These are phyloP conservation scores for Terana coerulea DNA, from an alignment of 768 basidiomycete genomes.

Conservation along the genomic window DNA sequence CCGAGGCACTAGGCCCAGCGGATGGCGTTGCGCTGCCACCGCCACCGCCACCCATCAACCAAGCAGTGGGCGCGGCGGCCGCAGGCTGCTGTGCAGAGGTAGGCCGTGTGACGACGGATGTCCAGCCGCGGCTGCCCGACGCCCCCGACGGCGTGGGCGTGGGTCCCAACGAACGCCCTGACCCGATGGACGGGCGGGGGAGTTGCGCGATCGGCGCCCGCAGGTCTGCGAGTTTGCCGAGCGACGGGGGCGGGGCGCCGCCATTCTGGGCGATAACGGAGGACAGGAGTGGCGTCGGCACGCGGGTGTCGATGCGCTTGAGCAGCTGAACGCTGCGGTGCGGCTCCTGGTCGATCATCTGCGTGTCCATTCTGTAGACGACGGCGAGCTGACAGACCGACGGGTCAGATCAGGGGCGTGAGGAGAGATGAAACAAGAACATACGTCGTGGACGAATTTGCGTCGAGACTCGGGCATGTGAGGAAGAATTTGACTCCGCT, in stretches of 20 bases:
- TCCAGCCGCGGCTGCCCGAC: conserved; percentile 29
- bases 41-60: conserved; percentile 10
- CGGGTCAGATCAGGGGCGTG: conserved; percentile 2
- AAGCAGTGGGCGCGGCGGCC: conserved; percentile 12
- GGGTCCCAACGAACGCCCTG: conserved; percentile 14
- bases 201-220: conserved; percentile 26
- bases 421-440: background rate
- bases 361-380: conserved; percentile 78
- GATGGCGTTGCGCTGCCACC: background rate
- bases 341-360: conserved; percentile 91
- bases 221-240: conserved; percentile 62
- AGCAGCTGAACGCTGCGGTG: conserved; percentile 81
- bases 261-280: conserved; percentile 24
- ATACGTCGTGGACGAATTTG: conserved; percentile 77
- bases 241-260: conserved; percentile 28
- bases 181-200: conserved; percentile 21
- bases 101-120: conserved; percentile 27
- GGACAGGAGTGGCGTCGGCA: conserved; percentile 72
- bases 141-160: conserved; percentile 10
- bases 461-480: conserved; percentile 77
- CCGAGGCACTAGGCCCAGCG: background rate
- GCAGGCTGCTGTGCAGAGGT: conserved; percentile 9
- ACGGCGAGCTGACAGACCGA: conserved; percentile 54
- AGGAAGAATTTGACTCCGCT: conserved; percentile 68
- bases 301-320: conserved; percentile 75